Evolutionary conservation across 2,329 filamentous ascomycete species (phyloP).

Genomic region (Fusarium circinatum): DNA sequence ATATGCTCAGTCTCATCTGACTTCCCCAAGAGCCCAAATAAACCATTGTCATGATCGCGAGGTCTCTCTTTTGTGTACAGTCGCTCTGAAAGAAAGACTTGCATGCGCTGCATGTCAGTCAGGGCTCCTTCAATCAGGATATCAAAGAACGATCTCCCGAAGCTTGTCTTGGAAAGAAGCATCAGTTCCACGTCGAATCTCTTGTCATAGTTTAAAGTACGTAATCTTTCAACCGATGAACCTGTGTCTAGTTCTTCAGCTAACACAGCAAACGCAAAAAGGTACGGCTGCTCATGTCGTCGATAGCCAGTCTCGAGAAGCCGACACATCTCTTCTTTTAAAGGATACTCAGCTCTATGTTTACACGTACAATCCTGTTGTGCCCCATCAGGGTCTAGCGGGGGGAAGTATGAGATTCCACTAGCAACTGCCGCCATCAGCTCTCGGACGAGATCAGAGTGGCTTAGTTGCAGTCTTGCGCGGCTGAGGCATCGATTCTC

Average conservation of each 20-base stretch:
- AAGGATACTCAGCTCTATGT: background rate
- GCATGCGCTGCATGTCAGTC: background rate
- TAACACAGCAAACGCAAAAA: background rate
- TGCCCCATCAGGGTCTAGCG: accelerated
- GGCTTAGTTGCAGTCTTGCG: background rate
- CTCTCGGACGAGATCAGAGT: background rate
- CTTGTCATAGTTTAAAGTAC: background rate
- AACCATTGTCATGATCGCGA: background rate
- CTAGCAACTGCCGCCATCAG: background rate
- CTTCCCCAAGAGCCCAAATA: background rate
- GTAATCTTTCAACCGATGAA: background rate
- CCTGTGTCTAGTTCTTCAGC: background rate
- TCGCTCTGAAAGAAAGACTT: background rate
- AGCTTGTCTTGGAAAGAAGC: background rate
- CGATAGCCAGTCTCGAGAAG: background rate
- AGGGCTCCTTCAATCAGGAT: background rate
- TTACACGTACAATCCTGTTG: background rate
- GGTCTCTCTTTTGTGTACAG: background rate
- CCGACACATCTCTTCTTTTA: background rate
- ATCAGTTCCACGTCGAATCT: background rate
- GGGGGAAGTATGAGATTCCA: background rate
- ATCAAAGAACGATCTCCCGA: background rate
- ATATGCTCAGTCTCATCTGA: background rate
- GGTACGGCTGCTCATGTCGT: background rate
- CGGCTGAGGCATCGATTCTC: background rate